A percentile compares a stretch with the other conserved stretches of the same genome.
These are phyloP conservation scores for Penicillium taxi DNA, from an alignment of 495 filamentous ascomycete species.

Conservation along the genomic window DNA sequence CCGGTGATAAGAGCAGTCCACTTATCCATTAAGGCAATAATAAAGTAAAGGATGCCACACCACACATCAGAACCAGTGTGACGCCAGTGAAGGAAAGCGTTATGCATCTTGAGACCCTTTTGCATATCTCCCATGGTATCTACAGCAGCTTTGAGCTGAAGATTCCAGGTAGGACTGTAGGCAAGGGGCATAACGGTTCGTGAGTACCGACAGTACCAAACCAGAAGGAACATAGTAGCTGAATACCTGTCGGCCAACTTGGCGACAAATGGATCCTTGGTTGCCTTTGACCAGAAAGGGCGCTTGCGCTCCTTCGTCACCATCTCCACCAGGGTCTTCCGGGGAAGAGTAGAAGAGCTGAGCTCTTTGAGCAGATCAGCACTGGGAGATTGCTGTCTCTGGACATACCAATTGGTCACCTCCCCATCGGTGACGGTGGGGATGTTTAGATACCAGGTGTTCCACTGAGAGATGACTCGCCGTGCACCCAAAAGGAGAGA, in stretches of 20 bases:
- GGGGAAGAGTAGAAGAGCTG: background rate
- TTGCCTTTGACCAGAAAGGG: constrained; percentile 1
- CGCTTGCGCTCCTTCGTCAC: constrained; percentile 2
- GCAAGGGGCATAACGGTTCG: constrained; percentile 1
- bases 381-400: background rate
- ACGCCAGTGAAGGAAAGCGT: constrained; percentile 4
- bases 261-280: constrained; percentile 1
- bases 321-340: background rate
- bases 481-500: constrained; percentile 1
- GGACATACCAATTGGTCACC: background rate
- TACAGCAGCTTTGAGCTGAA: constrained; percentile 1
- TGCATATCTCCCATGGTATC: constrained; percentile 4
- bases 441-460: constrained; percentile 1
- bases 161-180: constrained; percentile 2
- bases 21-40: constrained; percentile 2
- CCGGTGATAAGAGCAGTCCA: constrained; percentile 3
- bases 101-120: constrained; percentile 1
- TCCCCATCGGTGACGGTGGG: constrained; percentile 1
- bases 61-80: constrained; percentile 1
- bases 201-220: constrained; percentile 5
- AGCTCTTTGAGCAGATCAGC: background rate
- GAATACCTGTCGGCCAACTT: constrained; percentile 1
- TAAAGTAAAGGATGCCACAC: constrained; percentile 4
- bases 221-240: background rate
- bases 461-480: constrained; percentile 2